A percentile compares a stretch with the other conserved stretches of the same genome.
Evolutionary conservation across 768 basidiomycete species (phyloP).

Genomic region (Hysterangium stoloniferum): DNA sequence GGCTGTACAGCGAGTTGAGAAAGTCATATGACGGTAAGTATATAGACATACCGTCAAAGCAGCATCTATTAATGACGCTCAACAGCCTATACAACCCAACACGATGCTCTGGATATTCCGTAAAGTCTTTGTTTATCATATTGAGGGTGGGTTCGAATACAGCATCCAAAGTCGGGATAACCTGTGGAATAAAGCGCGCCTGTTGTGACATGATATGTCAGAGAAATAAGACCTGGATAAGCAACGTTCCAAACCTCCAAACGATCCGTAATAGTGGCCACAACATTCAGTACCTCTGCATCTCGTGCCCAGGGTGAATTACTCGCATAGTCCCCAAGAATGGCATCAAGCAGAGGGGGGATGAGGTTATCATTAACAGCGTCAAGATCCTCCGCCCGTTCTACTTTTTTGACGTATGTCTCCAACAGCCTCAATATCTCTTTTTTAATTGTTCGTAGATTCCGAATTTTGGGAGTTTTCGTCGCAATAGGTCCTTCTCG

Average conservation of each 20-base stretch:
- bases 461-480: constrained; percentile 93
- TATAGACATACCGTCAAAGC: constrained; percentile 79
- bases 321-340: constrained; percentile 93
- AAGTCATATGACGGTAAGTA: neutral
- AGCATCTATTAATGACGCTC: constrained; percentile 83
- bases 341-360: constrained; percentile 91
- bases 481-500: constrained; percentile 86
- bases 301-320: constrained; percentile 92
- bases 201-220: constrained; percentile 25
- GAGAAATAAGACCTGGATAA: constrained; percentile 11
- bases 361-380: constrained; percentile 88
- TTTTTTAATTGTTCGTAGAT: constrained; percentile 94
- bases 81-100: constrained; percentile 95
- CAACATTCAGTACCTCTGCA: constrained; percentile 94
- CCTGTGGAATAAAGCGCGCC: constrained; percentile 85
- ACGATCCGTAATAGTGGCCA: constrained; percentile 86
- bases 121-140: constrained; percentile 99
- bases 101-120: constrained; percentile 98
- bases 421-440: constrained; percentile 97
- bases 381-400: constrained; percentile 95
- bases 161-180: constrained; percentile 90
- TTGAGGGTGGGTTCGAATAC: constrained; percentile 94
- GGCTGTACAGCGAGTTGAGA: constrained; percentile 34
- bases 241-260: constrained; percentile 48
- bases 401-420: constrained; percentile 93